These are phyloP conservation scores for Fraxinus ornus DNA, from an alignment of 305 asterid genomes.

Conservation along the genomic window DNA sequence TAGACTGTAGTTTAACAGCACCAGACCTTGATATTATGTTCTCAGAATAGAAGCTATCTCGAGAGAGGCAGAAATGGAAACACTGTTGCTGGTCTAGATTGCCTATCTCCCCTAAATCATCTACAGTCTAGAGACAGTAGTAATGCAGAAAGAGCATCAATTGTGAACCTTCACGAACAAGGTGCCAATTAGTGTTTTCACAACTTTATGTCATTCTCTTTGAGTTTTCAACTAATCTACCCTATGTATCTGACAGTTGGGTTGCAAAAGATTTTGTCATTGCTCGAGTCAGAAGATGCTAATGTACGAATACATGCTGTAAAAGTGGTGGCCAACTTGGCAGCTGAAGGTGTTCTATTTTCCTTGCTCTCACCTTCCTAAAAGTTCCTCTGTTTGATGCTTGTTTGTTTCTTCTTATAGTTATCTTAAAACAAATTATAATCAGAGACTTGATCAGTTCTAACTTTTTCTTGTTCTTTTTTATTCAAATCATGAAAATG, in stretches of 20 bases:
- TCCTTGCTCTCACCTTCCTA: conserved; percentile 18
- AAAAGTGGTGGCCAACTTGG: conserved; percentile 97
- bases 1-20: background rate
- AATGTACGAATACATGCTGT: conserved; percentile 95
- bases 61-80: conserved; percentile 60
- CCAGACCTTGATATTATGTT: conserved; percentile 18
- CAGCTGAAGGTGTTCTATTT: conserved; percentile 84
- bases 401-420: conserved; percentile 1
- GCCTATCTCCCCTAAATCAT: conserved; percentile 56
- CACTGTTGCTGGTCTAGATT: conserved; percentile 51
- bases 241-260: conserved; percentile 62
- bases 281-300: conserved; percentile 92
- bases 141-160: conserved; percentile 73
- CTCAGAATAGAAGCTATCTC: conserved; percentile 57
- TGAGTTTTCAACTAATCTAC: conserved; percentile 21
- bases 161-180: conserved; percentile 92
- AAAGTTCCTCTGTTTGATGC: background rate
- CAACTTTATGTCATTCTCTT: conserved; percentile 9
- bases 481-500: background rate
- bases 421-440: background rate
- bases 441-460: conserved; percentile 5
- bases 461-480: conserved; percentile 11
- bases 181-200: conserved; percentile 46
- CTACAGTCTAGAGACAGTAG: conserved; percentile 57
- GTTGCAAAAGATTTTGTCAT: conserved; percentile 85